Percentiles rank a stretch among this genome's conserved stretches.
Conservation (phyloP, 371 early-diverging fungal species). For the Fennellomyces sp. region DNA sequence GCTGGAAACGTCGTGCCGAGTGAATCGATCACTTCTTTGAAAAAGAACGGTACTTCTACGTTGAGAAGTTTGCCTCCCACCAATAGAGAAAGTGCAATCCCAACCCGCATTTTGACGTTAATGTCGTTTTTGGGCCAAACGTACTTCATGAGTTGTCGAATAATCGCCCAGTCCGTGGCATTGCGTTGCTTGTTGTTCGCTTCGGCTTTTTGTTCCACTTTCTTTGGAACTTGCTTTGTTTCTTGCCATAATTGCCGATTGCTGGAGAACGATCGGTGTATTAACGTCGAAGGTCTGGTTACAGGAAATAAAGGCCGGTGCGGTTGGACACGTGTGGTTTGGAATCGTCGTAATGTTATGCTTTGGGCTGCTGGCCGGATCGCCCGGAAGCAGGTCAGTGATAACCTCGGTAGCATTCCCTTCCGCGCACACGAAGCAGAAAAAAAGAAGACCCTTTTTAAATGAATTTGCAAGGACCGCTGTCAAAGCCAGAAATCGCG, state of each 20-base stretch:
- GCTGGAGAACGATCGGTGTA: background rate
- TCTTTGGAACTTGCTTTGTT: conserved; percentile 5
- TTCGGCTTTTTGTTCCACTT: background rate
- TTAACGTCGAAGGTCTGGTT: background rate
- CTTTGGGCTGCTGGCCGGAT: background rate
- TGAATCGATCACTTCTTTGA: conserved; percentile 89
- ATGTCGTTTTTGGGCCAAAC: conserved; percentile 90
- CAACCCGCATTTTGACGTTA: conserved; percentile 84
- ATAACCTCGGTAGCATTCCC: background rate
- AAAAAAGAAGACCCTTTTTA: background rate
- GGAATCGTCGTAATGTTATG: background rate
- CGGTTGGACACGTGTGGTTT: background rate
- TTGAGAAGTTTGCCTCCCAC: conserved; percentile 85
- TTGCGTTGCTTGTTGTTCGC: conserved; percentile 22
- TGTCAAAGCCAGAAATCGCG: background rate
- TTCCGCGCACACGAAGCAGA: background rate
- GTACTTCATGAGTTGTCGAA: conserved; percentile 79
- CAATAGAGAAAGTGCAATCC: conserved; percentile 79
- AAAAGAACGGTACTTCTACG: conserved; percentile 93
- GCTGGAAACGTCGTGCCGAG: conserved; percentile 57
- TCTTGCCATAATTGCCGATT: conserved; percentile 7
- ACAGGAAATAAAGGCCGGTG: background rate
- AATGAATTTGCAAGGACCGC: background rate
- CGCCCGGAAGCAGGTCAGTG: background rate
- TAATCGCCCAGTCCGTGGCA: conserved; percentile 70